Evolutionary conservation across 179 eudicot species (phyloP), one percentile per base, ranked within the genome.

Genomic region (Beta macrorhiza): DNA sequence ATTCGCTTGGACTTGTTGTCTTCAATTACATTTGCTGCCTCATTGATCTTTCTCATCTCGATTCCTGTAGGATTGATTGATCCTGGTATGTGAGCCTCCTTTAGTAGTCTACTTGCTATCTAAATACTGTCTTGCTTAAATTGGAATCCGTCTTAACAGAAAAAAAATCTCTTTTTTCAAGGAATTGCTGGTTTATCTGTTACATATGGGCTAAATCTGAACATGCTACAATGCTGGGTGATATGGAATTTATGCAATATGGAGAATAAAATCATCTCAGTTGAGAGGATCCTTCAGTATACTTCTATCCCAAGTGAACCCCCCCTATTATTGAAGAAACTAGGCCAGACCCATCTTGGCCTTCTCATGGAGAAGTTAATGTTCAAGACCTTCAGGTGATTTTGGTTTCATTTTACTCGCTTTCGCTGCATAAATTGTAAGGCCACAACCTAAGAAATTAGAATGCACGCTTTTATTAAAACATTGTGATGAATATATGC

Each of bases 361-460:
- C 83, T 74, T 79, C 76, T 79, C 11, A 2, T n/a, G 85, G 93
- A 83, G 84, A 89, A 82, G 83, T 92, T 32, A 74, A 81, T 72
- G 82, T 92, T 71, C 78, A 57, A 49, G 78, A 88, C 73, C 92
- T 92, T 69, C 89, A 91, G 94, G 94, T 92, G 65, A 56, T 29
- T 14, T 20, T 25, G 44, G 17, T 13, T 9, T 49, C 57, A 57
- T 44, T 29, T 53, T 13, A 5, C 8, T 51, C 5, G 17, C 1
- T 19, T 42, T 52, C 14, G 6, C 0, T n/a, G 16, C 17, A n/a
- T 62, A 58, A 16, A 25, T 45, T 47, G 17, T 20, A 9, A 14
- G 67, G 1, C 15, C 10, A 10, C 16, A 8, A 20, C 45, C 7
- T 3, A 0, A 17, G 5, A 16, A 3, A 29, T 11, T 51, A 0